Conservation (phyloP, 345 rosid species). For the Eucalyptus fibrosa region DNA sequence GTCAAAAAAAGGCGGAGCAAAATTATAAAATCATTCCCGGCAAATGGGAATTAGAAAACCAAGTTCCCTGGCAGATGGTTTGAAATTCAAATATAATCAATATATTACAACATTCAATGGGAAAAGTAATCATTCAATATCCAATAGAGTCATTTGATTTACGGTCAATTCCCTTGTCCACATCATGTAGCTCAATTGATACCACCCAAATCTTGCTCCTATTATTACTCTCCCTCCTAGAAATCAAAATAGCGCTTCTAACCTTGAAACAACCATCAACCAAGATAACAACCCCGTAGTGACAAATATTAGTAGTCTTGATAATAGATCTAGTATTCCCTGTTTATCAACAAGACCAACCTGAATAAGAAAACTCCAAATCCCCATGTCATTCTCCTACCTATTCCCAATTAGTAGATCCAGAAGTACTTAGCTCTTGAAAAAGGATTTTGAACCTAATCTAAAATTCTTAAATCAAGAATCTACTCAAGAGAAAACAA, state of each 20-base stretch:
- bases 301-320: neutral
- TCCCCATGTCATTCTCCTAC: neutral
- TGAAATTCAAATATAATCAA: neutral
- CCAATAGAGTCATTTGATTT: neutral
- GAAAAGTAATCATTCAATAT: too few species aligned
- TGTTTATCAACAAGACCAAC: neutral
- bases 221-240: neutral
- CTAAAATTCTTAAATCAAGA: neutral
- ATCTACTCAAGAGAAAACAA: neutral
- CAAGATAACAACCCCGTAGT: neutral
- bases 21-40: neutral
- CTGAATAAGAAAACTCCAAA: too few species aligned
- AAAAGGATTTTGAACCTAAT: neutral
- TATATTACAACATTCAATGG: neutral
- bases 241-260: neutral
- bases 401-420: neutral
- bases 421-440: neutral
- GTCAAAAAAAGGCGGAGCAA: neutral
- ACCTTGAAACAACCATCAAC: neutral
- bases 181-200: too few species aligned
- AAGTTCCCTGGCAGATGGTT: neutral
- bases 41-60: neutral
- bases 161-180: neutral
- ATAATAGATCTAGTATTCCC: neutral
- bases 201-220: neutral